A percentile compares a stretch with the other conserved stretches of the same genome.
Evolutionary conservation across 306 rosid genomes (phyloP).

Genomic region (Prunus armeniaca): DNA sequence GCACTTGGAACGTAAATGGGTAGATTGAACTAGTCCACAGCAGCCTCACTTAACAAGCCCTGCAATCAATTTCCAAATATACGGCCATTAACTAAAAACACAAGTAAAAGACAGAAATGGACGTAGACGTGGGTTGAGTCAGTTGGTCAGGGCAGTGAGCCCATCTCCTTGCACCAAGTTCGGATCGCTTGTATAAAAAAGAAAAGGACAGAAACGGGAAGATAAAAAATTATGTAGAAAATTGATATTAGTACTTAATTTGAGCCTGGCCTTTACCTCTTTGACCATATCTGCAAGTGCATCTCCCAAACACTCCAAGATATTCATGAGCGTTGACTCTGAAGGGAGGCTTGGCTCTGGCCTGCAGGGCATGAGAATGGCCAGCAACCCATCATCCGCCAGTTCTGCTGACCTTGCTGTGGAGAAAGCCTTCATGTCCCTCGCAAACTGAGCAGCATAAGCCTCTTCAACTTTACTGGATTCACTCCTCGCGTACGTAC

Average conservation of each 20-base stretch:
- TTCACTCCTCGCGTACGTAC: background rate
- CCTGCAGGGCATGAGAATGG: background rate
- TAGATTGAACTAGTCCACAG: slow-evolving; percentile 3
- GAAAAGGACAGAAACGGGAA: too few relatives aligned
- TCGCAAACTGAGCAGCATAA: slow-evolving; percentile 5
- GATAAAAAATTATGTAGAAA: too few relatives aligned
- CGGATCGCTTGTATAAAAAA: too few relatives aligned
- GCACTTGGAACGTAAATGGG: slow-evolving; percentile 8
- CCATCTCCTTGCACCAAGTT: too few relatives aligned
- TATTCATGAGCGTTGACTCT: background rate
- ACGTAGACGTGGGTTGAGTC: too few relatives aligned
- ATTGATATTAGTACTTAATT: too few relatives aligned
- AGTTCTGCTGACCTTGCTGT: slow-evolving; percentile 9
- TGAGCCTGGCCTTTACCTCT: background rate
- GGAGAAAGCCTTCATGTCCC: background rate
- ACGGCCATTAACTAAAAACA: too few relatives aligned
- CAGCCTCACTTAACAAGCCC: slow-evolving; percentile 6
- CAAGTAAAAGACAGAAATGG: too few relatives aligned
- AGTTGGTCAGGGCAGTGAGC: too few relatives aligned
- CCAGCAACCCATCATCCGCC: slow-evolving; percentile 19
- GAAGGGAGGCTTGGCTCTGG: background rate
- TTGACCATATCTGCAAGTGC: slow-evolving; percentile 11
- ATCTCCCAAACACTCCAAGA: background rate
- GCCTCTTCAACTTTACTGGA: background rate
- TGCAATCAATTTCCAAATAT: background rate